These are phyloP conservation scores for Fabrea salina DNA, from an alignment of 169 alveolate genomes.

Conservation along the genomic window DNA sequence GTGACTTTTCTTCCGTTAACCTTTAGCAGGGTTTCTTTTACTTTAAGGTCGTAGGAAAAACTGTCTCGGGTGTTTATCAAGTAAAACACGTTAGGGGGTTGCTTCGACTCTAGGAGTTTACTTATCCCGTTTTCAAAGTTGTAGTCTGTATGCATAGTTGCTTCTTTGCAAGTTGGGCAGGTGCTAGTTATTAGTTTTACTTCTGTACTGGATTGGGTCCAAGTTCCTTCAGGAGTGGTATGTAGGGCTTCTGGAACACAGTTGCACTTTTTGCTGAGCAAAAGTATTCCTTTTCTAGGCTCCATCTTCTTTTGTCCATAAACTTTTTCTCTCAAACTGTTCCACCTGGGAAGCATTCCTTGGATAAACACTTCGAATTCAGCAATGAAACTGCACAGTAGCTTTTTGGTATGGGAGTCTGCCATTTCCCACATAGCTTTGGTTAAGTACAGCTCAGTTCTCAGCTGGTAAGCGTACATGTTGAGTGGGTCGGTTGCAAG, in stretches of 20 bases:
- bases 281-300: neutral
- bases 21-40: slow-evolving; percentile 16
- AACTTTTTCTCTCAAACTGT: neutral
- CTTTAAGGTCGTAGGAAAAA: slow-evolving; percentile 62
- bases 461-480: neutral
- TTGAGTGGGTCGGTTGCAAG: neutral
- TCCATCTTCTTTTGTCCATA: neutral
- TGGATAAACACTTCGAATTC: slow-evolving; percentile 25
- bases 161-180: neutral
- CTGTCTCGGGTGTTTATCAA: slow-evolving; percentile 65
- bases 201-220: neutral
- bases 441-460: slow-evolving; percentile 16
- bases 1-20: slow-evolving; percentile 36
- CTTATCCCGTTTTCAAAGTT: neutral
- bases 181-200: neutral
- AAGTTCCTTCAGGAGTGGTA: neutral
- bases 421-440: neutral
- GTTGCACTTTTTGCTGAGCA: neutral
- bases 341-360: neutral
- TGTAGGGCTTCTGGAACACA: neutral
- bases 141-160: neutral
- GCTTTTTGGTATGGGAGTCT: neutral
- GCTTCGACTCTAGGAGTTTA: neutral
- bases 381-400: slow-evolving; percentile 1
- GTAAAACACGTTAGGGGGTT: slow-evolving; percentile 50